These are phyloP conservation scores for Cunninghamia lanceolata DNA, from an alignment of 75 land plant species.

Conservation along the genomic window DNA sequence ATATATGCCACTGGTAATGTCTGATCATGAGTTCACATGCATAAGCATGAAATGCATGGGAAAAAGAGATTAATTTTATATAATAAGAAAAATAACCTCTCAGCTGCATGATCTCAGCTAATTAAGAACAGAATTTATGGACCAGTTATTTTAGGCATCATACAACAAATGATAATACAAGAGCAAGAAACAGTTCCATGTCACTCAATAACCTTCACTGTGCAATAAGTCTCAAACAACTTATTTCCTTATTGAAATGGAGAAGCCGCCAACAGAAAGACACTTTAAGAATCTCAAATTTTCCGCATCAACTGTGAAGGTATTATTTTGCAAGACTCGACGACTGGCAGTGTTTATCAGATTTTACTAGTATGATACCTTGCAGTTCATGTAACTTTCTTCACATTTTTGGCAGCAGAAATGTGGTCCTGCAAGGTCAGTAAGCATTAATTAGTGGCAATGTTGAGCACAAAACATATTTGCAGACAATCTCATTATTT, in stretches of 20 bases:
- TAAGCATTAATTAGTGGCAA: not conserved
- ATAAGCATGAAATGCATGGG: not conserved
- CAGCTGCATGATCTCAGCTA: not conserved
- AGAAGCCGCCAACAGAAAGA: not conserved
- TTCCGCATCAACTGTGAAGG: not conserved
- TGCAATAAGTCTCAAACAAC: not conserved
- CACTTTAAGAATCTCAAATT: not conserved
- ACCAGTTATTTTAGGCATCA: not conserved
- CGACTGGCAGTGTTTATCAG: not conserved
- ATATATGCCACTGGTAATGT: not conserved
- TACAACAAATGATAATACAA: not conserved
- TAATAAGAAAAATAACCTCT: not conserved
- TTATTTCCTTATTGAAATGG: not conserved
- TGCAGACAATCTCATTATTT: not conserved
- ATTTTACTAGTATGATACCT: not conserved
- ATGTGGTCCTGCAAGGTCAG: constrained; percentile 9
- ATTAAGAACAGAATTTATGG: not conserved
- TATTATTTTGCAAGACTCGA: not conserved
- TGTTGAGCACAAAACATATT: not conserved
- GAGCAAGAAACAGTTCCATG: not conserved
- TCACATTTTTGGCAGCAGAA: constrained; percentile 14
- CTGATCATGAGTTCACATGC: not conserved
- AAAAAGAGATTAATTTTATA: not conserved
- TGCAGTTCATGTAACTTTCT: constrained; percentile 2
- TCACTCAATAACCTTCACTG: not conserved